phyloP scores from a whole-genome alignment of 352 stramenopile species.

The Globisporangium recalcitrans region DNA sequence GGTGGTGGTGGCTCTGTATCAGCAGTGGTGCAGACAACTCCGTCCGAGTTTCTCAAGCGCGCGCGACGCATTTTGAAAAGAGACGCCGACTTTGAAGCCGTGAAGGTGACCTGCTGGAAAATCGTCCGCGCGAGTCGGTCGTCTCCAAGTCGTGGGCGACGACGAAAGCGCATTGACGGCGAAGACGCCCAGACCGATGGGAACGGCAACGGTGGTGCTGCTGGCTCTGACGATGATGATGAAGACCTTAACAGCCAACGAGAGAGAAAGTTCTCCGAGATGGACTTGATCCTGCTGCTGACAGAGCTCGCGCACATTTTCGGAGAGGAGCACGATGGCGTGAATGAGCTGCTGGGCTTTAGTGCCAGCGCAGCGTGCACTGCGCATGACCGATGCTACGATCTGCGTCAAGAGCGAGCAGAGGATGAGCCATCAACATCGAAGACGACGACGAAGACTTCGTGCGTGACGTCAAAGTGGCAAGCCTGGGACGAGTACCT shows the following conservation, averaged over 20 bases:
- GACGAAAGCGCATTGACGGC: neutral
- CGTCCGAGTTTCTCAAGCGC: conserved; percentile 9
- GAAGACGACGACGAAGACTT: neutral
- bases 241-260: neutral
- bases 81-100: conserved; percentile 20
- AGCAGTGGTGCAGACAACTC: conserved; percentile 5
- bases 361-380: neutral
- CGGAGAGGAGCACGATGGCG: conserved; percentile 23
- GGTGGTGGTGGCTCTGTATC: too few relatives aligned
- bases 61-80: conserved; percentile 13
- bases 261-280: conserved; percentile 7
- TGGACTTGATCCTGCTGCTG: conserved; percentile 22
- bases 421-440: neutral
- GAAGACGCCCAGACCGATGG: neutral
- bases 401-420: neutral
- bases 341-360: conserved; percentile 24
- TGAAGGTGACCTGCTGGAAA: conserved; percentile 17
- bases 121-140: conserved; percentile 5
- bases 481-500: conserved; percentile 24
- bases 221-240: neutral
- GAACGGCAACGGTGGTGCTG: neutral
- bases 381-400: conserved; percentile 16
- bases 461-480: conserved; percentile 21
- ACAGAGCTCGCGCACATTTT: conserved; percentile 23
- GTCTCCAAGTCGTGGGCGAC: neutral